Conservation (phyloP, 2,329 filamentous ascomycete species). For the Thermothelomyces thermophilus region DNA sequence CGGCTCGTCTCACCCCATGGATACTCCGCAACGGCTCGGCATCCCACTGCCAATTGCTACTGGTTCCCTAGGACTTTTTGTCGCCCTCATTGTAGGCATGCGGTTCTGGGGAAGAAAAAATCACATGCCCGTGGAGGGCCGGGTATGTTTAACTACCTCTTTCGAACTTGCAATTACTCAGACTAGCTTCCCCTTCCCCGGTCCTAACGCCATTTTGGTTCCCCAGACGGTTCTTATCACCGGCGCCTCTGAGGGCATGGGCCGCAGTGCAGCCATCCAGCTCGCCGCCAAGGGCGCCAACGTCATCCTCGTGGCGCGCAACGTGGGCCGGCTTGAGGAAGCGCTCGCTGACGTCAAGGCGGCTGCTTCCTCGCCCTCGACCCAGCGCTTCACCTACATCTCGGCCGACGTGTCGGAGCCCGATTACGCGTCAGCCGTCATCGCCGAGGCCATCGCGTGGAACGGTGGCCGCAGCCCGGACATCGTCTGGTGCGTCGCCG, state of each 20-base stretch:
- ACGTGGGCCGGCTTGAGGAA: conserved; percentile 63
- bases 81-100: conserved; percentile 46
- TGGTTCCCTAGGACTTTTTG: conserved; percentile 30
- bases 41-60: conserved; percentile 22
- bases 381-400: conserved; percentile 77
- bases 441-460: conserved; percentile 69
- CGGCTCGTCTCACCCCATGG: conserved; percentile 14
- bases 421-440: conserved; percentile 61
- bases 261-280: conserved; percentile 64
- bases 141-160: conserved; percentile 45
- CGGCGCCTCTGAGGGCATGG: conserved; percentile 90
- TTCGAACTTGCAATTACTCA: background rate
- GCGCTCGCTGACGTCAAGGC: conserved; percentile 61
- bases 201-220: background rate
- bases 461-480: conserved; percentile 70
- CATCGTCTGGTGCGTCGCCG: conserved; percentile 87
- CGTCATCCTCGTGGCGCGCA: conserved; percentile 77
- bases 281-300: conserved; percentile 80
- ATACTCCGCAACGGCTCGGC: conserved; percentile 16
- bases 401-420: conserved; percentile 71
- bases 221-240: conserved; percentile 81
- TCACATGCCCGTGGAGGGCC: conserved; percentile 77
- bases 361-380: conserved; percentile 55
- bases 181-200: background rate
- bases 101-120: conserved; percentile 63